phyloP scores from a whole-genome alignment of 2,329 filamentous ascomycete genomes.

The Aspergillus aculeatus region DNA sequence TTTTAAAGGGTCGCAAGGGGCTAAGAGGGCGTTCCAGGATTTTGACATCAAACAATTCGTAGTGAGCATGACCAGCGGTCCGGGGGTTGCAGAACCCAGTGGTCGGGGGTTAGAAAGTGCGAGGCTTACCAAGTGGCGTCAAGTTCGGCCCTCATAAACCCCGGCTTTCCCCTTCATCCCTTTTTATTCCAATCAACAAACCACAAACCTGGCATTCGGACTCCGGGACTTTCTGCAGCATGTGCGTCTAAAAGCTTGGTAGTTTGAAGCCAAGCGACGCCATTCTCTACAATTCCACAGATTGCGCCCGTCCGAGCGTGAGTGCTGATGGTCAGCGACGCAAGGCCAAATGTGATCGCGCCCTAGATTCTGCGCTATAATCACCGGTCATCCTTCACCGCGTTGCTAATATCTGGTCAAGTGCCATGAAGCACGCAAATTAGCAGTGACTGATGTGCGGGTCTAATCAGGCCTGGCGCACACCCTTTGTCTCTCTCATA shows the following conservation, averaged over 20 bases:
- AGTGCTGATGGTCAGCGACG: constrained; percentile 69
- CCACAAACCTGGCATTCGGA: background rate
- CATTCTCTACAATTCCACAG: background rate
- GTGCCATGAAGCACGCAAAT: too few relatives aligned
- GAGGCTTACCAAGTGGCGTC: background rate
- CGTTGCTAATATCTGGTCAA: constrained; percentile 52
- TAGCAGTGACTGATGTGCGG: constrained; percentile 32
- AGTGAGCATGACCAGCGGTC: too few relatives aligned
- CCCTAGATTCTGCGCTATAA: constrained; percentile 39
- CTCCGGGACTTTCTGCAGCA: background rate
- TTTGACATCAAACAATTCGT: too few relatives aligned
- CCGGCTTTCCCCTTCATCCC: background rate
- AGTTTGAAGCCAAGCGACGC: background rate
- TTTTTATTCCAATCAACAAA: background rate
- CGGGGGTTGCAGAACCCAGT: background rate
- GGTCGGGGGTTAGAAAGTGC: background rate
- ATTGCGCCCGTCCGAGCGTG: constrained; percentile 47
- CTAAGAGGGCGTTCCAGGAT: too few relatives aligned
- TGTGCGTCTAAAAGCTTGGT: background rate
- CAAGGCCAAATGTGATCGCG: constrained; percentile 69
- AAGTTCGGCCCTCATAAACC: background rate
- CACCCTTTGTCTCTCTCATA: constrained; percentile 60
- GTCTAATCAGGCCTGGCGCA: constrained; percentile 57
- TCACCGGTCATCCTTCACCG: constrained; percentile 50
- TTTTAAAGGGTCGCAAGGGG: too few relatives aligned